Percentiles rank a stretch among this genome's conserved stretches.
These are phyloP conservation scores for Carex parvula DNA, from an alignment of 176 grass and related monocot genomes.

Conservation along the genomic window DNA sequence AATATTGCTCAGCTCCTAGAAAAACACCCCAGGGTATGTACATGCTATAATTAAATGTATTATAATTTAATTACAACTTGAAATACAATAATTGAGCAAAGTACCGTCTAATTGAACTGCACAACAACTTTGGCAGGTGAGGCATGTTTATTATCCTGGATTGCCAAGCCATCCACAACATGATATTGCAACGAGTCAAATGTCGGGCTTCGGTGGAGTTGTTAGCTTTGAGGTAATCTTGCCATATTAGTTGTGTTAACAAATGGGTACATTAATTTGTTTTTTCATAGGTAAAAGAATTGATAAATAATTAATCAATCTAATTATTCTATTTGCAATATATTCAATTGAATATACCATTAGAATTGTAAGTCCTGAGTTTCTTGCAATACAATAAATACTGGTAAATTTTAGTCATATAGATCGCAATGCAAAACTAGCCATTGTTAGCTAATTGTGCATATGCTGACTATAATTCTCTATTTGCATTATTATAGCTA, in stretches of 20 bases:
- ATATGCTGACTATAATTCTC: no score
- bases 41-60: neutral
- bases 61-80: neutral
- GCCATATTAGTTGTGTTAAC: neutral
- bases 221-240: constrained; percentile 91
- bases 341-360: neutral
- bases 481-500: neutral
- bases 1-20: constrained; percentile 96
- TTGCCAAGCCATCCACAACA: constrained; percentile 87
- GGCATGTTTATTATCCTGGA: constrained; percentile 81
- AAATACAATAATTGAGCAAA: neutral
- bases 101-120: neutral
- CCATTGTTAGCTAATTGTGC: neutral
- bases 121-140: constrained; percentile 39
- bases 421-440: neutral
- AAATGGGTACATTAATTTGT: neutral
- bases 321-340: no score
- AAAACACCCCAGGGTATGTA: constrained; percentile 71
- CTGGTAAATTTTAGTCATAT: neutral
- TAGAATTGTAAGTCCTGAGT: neutral
- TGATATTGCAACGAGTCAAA: constrained; percentile 90
- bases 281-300: neutral
- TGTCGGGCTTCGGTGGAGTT: constrained; percentile 93
- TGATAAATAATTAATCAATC: no score
- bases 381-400: neutral